Evolutionary conservation across 768 basidiomycete genomes (phyloP), one percentile per base, ranked within the genome.

Genomic region (Boletus eberwhitei): DNA sequence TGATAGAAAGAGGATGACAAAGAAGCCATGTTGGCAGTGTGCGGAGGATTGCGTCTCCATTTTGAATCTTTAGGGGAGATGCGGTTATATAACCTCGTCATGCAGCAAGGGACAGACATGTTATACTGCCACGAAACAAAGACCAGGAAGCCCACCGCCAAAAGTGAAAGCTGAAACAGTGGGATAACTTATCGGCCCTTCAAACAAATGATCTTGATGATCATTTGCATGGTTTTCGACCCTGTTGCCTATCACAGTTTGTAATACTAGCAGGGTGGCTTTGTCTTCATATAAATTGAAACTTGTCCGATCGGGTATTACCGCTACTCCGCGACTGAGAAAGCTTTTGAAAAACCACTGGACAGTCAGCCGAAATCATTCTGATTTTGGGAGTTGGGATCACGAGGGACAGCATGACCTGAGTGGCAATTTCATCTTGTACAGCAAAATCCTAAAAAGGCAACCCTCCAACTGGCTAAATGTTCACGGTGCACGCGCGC

Each of bases 1-100:
- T 73, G 63, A 60, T 64, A 67, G 62, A 75, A 74, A 22, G 65
- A 52, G 26, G 64, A 37, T 1, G 59, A 24, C 12, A 59, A 39
- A 8, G 62, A 59, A 29, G 41, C 3, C 67, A 71, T 71, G 40
- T 52, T 49, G 32, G 51, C 24, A 26, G 54, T 35, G 19, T 1
- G 5, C 41, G 34, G 52, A 26, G n/a, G 54, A 46, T 49, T 49
- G 55, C 36, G 55, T 53, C 54, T 53, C 51, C 71, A 62, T 71
- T 43, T 43, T n/a, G 48, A 24, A 37, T 48, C 22, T n/a, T 52
- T 48, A 43, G 55, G 40, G 19, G 50, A 57, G 35, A 58, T 41
- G 43, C 48, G 45, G 50, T 66, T 70, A 72, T 66, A 70, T 70
- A 70, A 41, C 58, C 46, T 60, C 48, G 44, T 52, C 40, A 67